Base-by-base conservation (phyloP, 306 rosid genomes). In the Arachis hypogaea region DNA sequence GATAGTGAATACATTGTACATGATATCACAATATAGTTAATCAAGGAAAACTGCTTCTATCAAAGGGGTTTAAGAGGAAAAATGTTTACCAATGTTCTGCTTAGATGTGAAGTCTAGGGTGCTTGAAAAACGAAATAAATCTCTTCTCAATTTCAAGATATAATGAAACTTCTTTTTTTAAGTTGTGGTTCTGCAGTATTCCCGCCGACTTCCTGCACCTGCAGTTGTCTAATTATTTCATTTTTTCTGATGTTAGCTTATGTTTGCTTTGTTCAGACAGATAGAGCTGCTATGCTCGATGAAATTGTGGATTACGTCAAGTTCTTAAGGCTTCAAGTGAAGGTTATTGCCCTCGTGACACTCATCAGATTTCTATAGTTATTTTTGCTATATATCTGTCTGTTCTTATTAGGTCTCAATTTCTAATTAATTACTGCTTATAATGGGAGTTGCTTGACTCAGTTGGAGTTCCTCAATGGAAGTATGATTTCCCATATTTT, bases 271-370 rank as follows among this genome's bases (percentile, higher is more conserved):
- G 42, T 59, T 77, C 85, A 93, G 98, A 87, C 96, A 11, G 97
- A 93, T 81, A 88, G 93, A 86, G 98, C 98, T 78, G 98, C 93
- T 42, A 93, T 93, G 98, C 93, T 93, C 7, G 98, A 93, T 66
- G 98, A 93, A 80, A 93, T 93, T 58, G 94, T 90, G 81, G 98
- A 93, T 84, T 93, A 93, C 57, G 98, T 93, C 78, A 93, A 93
- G 92, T 93, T 93, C 85, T 86, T 93, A 63, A 92, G 90, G 80
- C 98, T 93, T 76, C 98, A 93, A 86, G 98, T 93, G 47, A 93
- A 93, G 98, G 98, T 90, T 64, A 80, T 59, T 61, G 66, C 33
- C 65, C 70, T 69, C 73, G 60, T 59, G 54, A 49, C 55, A 57
- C 38, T 49, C 75, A 4, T 56, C 63, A 41, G 64, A 68, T 66